Base-by-base conservation (phyloP, 352 stramenopile genomes). In the Phytophthora fragariaefolia region DNA sequence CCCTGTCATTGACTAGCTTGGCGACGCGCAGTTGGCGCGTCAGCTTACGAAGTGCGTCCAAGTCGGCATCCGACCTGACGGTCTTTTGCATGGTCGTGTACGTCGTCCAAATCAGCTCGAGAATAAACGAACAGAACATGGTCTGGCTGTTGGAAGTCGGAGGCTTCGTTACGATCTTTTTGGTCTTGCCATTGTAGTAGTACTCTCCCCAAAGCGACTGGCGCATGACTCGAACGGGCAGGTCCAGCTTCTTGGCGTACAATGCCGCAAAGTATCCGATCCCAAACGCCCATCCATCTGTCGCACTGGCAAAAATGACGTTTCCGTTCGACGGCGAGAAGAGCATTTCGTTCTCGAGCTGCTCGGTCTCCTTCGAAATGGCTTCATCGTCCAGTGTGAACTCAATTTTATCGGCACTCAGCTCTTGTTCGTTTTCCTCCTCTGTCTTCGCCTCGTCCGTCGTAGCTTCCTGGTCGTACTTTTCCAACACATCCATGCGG, bases 121-220 rank as follows among this genome's bases (percentile, higher is more conserved):
- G 75, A 18, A 98, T 87, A 69, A 97, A 96, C 30, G 91, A 83
- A 49, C 93, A 96, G 61, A 98, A 98, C 89, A 98, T 97, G 23
- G 88, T 93, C 66, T 88, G 73, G 52, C 82, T 92, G 43, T 63
- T 83, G 5, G 83, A 73, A 2, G 81, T 91, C 45, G 83, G 79
- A n/a, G 89, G 74, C 72, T 91, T 91, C 17, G 73, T 90, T 48
- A 87, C 83, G 45, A 96, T 91, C 71, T 97, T 97, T 52, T 98
- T 97, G 17, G 77, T 91, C 77, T 97, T 97, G 48, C 61, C 67
- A 63, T 97, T 97, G 70, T 92, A 96, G 42, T 95, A 93, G 73
- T 87, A 97, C 32, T 98, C 90, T 4, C 95, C 96, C 92, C 95
- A 98, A 32, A 98, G 76, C 53, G 88, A 84, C 56, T 92, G 73